Conservation (phyloP, 495 filamentous ascomycete genomes). For the Bacidia gigantensis region DNA sequence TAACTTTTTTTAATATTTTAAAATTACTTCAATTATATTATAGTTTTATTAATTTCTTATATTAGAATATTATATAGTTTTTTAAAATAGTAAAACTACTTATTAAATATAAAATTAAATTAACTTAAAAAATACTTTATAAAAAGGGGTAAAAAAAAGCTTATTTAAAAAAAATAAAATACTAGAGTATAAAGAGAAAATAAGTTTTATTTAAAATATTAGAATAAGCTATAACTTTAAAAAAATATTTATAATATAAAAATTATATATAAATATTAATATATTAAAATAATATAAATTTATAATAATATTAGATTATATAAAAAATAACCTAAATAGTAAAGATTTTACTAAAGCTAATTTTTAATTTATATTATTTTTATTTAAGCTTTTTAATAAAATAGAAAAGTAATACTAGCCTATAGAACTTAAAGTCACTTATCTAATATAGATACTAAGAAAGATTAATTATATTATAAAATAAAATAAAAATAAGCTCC, state of each 20-base stretch:
- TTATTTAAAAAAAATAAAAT: background rate
- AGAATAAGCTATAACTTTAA: background rate
- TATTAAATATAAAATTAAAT: background rate
- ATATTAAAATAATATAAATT: slow-evolving; percentile 1
- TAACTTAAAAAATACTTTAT: background rate
- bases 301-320: background rate
- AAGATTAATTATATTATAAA: background rate
- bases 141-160: background rate
- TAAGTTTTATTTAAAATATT: background rate
- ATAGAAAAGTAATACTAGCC: background rate
- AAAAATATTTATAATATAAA: background rate
- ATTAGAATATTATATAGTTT: background rate
- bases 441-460: background rate
- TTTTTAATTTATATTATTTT: background rate
- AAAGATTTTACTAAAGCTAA: background rate
- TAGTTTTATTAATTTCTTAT: background rate
- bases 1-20: background rate
- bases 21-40: background rate
- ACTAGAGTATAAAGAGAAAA: background rate
- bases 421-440: background rate
- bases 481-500: background rate
- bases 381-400: slow-evolving; percentile 1
- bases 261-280: background rate
- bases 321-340: background rate
- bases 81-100: background rate